A percentile compares a stretch with the other conserved stretches of the same genome.
phyloP scores from a whole-genome alignment of 1,284 basidiomycete species.

The Pseudozyma sp. region DNA sequence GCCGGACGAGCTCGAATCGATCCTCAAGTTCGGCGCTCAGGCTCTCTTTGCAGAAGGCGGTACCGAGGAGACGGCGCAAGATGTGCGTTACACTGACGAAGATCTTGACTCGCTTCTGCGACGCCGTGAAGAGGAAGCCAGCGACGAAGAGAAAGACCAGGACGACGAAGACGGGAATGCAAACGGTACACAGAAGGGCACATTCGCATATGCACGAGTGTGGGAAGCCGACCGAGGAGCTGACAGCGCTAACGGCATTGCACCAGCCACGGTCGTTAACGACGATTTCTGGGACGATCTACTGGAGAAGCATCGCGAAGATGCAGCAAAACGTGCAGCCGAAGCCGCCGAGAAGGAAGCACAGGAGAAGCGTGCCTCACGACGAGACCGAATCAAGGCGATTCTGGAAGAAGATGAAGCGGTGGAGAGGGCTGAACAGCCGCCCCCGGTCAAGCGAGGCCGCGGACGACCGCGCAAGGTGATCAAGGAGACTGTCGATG shows the following conservation, averaged over 20 bases:
- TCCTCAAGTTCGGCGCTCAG: slow-evolving; percentile 68
- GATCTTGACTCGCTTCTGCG: slow-evolving; percentile 67
- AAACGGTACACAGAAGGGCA: slow-evolving; percentile 35
- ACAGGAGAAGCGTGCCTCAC: slow-evolving; percentile 28
- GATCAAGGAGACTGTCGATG: slow-evolving; percentile 24
- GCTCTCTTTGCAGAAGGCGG: slow-evolving; percentile 68
- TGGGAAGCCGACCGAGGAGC: slow-evolving; percentile 61
- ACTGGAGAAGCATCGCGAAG: slow-evolving; percentile 61
- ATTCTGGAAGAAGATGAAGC: slow-evolving; percentile 27
- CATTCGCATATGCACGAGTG: slow-evolving; percentile 67
- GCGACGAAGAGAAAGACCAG: slow-evolving; percentile 40
- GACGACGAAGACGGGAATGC: slow-evolving; percentile 1
- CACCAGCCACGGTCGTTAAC: slow-evolving; percentile 59
- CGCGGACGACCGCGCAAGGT: slow-evolving; percentile 30
- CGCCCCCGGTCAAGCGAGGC: slow-evolving; percentile 23
- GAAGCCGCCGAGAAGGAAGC: slow-evolving; percentile 25
- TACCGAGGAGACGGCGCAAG: slow-evolving; percentile 56
- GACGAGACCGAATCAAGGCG: slow-evolving; percentile 39
- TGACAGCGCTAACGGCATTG: slow-evolving; percentile 23
- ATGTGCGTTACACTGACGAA: slow-evolving; percentile 64
- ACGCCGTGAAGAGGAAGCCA: slow-evolving; percentile 53
- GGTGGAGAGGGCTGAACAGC: slow-evolving; percentile 1
- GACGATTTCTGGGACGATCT: slow-evolving; percentile 64
- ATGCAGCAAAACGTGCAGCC: slow-evolving; percentile 28
- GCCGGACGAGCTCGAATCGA: slow-evolving; percentile 63